Percentiles rank a stretch among this genome's conserved stretches.
These are phyloP conservation scores for Camelina laxa DNA, from an alignment of 345 rosid genomes.

Conservation along the genomic window DNA sequence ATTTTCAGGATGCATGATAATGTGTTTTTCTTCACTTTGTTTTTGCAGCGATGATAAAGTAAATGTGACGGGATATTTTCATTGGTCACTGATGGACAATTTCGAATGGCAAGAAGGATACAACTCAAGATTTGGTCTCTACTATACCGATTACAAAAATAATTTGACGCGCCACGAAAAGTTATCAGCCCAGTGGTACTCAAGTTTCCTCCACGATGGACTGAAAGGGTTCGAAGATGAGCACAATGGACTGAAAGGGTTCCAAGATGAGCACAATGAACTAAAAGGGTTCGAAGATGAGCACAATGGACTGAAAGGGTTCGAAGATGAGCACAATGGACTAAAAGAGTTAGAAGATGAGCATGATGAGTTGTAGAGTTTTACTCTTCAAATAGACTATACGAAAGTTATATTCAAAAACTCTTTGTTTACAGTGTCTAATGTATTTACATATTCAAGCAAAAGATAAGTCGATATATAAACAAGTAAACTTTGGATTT, in stretches of 20 bases:
- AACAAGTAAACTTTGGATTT: constrained; percentile 13
- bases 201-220: constrained; percentile 31
- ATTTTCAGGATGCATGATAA: neutral
- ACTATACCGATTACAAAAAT: constrained; percentile 35
- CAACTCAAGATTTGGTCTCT: constrained; percentile 31
- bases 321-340: constrained; percentile 8
- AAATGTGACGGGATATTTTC: constrained; percentile 42
- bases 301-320: constrained; percentile 1
- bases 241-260: constrained; percentile 2
- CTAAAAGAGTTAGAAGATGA: constrained; percentile 8
- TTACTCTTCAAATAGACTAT: constrained; percentile 12
- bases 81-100: constrained; percentile 42
- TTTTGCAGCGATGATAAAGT: constrained; percentile 38
- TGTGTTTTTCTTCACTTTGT: neutral
- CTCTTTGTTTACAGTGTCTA: constrained; percentile 4
- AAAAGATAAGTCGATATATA: neutral
- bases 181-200: constrained; percentile 36
- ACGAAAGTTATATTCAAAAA: neutral
- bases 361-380: constrained; percentile 36
- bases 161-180: constrained; percentile 43
- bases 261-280: constrained; percentile 4
- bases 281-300: constrained; percentile 15
- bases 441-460: constrained; percentile 5
- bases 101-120: constrained; percentile 43
- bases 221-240: constrained; percentile 16